Base-by-base conservation (phyloP, 2,329 filamentous ascomycete genomes). In the Thelonectria blattea region DNA sequence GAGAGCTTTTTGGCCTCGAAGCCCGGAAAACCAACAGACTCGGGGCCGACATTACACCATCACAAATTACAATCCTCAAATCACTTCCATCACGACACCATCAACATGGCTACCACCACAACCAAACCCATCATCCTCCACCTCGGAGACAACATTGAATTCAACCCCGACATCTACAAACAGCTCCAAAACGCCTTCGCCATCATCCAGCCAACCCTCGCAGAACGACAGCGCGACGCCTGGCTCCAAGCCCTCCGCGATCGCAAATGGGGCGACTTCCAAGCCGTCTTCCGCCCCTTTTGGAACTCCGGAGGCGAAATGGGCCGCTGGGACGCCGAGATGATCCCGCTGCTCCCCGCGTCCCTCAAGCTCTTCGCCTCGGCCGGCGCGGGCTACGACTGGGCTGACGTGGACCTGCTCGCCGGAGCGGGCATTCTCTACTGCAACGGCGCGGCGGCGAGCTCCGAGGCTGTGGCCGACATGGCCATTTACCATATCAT, bases 231-330 rank as follows among this genome's bases (percentile, higher is more conserved):
- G 50, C 65, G 78, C 8, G 68, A 63, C 15, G 68, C 72, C 5
- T 80, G 79, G 51, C 69, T 80, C 8, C 68, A 75, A 42, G 75
- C 73, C 2, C 66, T 80, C 14, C 70, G 69, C 20, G 71, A 76
- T 10, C 71, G 68, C 50, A 75, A 74, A 73, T 80, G 76, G 77
- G 78, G 79, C 1, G 68, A 78, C 61, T 80, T 81, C 54, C 62
- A 68, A 12, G 79, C 76, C 2, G 73, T 80, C 48, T 85, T 86
- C 65, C 77, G 85, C 2, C 86, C 86, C 0, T 88, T 87, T 71
- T 89, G 85, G 85, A 83, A 85, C 58, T 87, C 85, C 0, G 87
- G 87, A 1, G 85, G 84, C 4, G 87, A 89, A 66, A 88, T 89
- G 85, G 85, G 85, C 1, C 81, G 81, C 20, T 88, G 85, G 85